Base-by-base conservation (phyloP, 2,329 filamentous ascomycete genomes). In the Fusarium sp. region DNA sequence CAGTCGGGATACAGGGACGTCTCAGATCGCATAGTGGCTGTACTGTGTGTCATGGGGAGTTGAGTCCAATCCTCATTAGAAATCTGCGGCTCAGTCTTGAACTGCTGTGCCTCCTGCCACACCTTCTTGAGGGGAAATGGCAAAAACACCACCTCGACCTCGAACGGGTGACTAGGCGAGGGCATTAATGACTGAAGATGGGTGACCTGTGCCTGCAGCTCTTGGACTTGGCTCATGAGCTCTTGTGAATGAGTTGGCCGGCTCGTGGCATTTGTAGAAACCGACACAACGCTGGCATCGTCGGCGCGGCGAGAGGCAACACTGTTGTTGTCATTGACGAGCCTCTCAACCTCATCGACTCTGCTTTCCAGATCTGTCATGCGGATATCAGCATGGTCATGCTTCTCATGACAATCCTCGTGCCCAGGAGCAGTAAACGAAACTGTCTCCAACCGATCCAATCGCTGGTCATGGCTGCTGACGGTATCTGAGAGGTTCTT, bases 111-210 rank as follows among this genome's bases (percentile, higher is more conserved):
- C 52, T 84, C 83, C 68, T 88, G 84, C 89, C 89, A 91, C 7
- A 91, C 76, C 25, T 85, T 86, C 74, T 87, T 89, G 8, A 91
- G 82, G 1, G 88, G 86, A 80, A 94, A 96, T 1, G 94, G 94
- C 9, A 95, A 81, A 66, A 95, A 90, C 1, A 95, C 90, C 6
- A 95, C 91, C 78, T 95, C 93, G 2, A 96, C 84, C 73, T 93
- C 89, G 92, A 93, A 95, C 0, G 93, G 92, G 45, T 89, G 86
- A 47, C 83, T 82, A 31, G 85, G 85, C 0, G 92, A 91, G n/a
- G 93, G 93, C 33, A 91, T 81, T 11, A 88, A 84, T 7, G 87
- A 86, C 80, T 93, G 91, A 11, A 94, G 84, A 50, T 89, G 85
- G 33, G 85, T 81, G 58, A 91, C 82, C 70, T 88, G 87, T 4